Evolutionary conservation across 2,329 filamentous ascomycete genomes (phyloP), one percentile per base, ranked within the genome.

Genomic region (Phyllachora maydis): DNA sequence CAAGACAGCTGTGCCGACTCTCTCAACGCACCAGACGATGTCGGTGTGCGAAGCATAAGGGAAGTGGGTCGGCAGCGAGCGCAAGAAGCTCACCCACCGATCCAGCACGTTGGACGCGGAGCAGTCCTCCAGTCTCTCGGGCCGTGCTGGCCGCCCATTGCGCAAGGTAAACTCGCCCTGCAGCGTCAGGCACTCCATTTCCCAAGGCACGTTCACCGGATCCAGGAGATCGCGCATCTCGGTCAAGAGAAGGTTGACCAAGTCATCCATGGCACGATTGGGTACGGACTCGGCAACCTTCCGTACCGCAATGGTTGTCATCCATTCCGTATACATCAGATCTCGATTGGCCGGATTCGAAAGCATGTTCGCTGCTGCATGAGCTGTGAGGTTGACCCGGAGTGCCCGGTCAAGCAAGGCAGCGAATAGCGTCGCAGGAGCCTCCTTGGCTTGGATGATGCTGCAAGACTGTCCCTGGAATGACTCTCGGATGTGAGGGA

Each of bases 241-340:
- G 2, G 51, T 52, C 8, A 79, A 47, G 2, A 75, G 46, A 3
- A 73, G 43, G 29, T 58, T 59, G 11, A 72, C 65, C 11, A 73
- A 52, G 30, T 74, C 67, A 34, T 73, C 68, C 66, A 73, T 72
- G 8, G 56, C 67, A 22, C 56, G 50, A 4, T 61, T 61, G 1
- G 68, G 68, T 5, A 74, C 54, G 28, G 58, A 64, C 36, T 74
- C 66, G 1, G 66, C 64, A 27, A 72, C 49, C 39, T 72, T 72
- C 22, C 66, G 59, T 7, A 64, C 52, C 14, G 63, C 55, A 15
- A 73, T 64, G 50, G 65, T 63, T 3, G 56, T 67, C 19, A 81
- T 69, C 71, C 83, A 92, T 40, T 98, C 88, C 23, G 74, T 57
- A 55, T 88, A 93, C 88, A 98, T 95, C 39, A 88, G 76, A 33